Base-by-base conservation (phyloP, 1,284 basidiomycete species). In the Cystobasidium pallidum region DNA sequence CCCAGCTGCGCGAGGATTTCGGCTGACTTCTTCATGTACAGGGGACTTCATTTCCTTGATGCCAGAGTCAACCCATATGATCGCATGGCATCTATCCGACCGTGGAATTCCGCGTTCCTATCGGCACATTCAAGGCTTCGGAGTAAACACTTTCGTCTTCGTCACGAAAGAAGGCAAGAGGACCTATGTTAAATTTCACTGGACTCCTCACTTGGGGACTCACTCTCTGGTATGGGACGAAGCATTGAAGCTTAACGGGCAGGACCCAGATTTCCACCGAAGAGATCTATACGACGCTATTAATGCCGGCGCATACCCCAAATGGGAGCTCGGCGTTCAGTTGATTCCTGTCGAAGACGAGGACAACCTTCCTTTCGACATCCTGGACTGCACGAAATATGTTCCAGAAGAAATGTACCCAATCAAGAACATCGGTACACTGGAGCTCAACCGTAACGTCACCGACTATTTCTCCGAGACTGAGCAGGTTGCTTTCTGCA, bases 211-310 rank as follows among this genome's bases (percentile, higher is more conserved):
- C 79, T 85, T 91, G 21, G 91, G 91, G 45, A 79, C 79, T 24
- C 89, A 92, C 78, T 89, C 87, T 72, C 81, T 92, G n/a, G 82
- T 88, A 13, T 93, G 91, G 91, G 91, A 93, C 74, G 91, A 93
- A 77, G 89, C 89, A 0, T 82, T 92, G 72, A 92, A 92, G 80
- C 85, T 93, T 57, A 79, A 79, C n/a, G 91, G 91, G 1, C 90
- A 90, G 78, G 89, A 91, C 79, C 88, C 89, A 7, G 66, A 76
- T 58, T 77, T 45, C 61, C 74, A 73, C 15, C 70, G 74, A 17
- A 54, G 66, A 34, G 52, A 72, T 34, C 66, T 75, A 6, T 58
- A 72, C 10, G 77, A 77, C 21, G 64, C 72, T 17, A 63, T 26
- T 2, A 65, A 47, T 24, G 62, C 62, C 26, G 62, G 62, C 19